Base-by-base conservation (phyloP, 2,329 filamentous ascomycete genomes). In the Verticillium alfalfae region DNA sequence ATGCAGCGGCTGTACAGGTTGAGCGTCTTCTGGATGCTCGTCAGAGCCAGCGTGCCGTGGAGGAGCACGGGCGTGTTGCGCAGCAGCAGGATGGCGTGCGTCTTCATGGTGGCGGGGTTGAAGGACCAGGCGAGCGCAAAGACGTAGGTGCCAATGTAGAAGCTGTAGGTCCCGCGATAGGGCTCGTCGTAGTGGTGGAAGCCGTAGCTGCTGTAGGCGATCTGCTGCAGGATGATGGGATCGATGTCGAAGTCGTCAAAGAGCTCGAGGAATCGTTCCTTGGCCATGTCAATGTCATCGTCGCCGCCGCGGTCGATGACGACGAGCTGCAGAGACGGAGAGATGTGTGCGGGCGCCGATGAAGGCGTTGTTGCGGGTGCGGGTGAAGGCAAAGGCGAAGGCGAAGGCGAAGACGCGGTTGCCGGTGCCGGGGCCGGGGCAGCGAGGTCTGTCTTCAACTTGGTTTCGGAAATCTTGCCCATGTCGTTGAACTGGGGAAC, bases 61-160 rank as follows among this genome's bases (percentile, higher is more conserved):
- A 52, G 15, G 18, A 61, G 60, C 13, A 39, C 45, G 9, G 58
- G 41, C n/a, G 61, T 39, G 54, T 54, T 62, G 52, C 62, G 62
- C 18, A 63, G 60, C 8, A 63, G 38, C 39, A 63, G 57, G 26
- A 63, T 39, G 15, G 60, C 62, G 34, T 59, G 52, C 6, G 62
- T 63, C 22, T 54, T 39, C 52, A 62, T 54, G 34, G 62, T 60
- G 15, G 12, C 34, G 1, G 60, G 57, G 57, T 63, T 36, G 26
- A 59, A 60, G 22, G 62, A 63, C 62, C 62, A 63, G 31, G 56
- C 60, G 16, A 63, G 52, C 2, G 62, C 57, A 54, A 59, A 63
- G 49, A 63, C 60, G 57, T 61, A 63, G 34, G 60, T 61, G n/a
- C 62, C 62, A 36, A 63, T 54, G 41, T 63, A 63, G 59, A 61